Evolutionary conservation across 2,329 filamentous ascomycete species (phyloP), one percentile per base, ranked within the genome.

Genomic region (Colletotrichum truncatum): DNA sequence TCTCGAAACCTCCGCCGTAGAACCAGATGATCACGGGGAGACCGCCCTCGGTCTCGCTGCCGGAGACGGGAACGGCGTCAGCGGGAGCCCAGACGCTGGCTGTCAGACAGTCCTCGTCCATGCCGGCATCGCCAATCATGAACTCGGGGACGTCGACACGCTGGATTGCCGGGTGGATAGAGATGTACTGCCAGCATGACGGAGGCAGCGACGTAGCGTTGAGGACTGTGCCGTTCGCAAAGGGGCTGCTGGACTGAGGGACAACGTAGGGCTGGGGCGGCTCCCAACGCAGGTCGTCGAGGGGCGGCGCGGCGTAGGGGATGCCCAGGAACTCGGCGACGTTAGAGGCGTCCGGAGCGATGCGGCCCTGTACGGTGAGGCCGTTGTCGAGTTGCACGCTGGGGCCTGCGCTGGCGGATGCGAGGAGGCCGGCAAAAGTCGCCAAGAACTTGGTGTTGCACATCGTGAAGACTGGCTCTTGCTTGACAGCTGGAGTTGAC

Each of bases 41-140:
- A 3, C 43, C 63, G 30, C 39, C 54, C 21, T 32, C 12, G 4
- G 26, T 14, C 11, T 38, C 41, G 34, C 26, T 34, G 51, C 16
- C 36, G 36, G 54, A 57, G 41, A 8, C 41, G 8, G 57, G 57
- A 5, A 66, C 57, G 16, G 63, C 57, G 25, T 16, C 49, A 18
- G 63, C 23, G 23, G 57, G 63, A 12, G 39, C 57, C 63, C 63
- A 66, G 4, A 92, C 82, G 59, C 83, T 85, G 64, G 92, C 75
- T 2, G 82, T 89, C 36, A 92, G 76, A 69, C 89, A 92, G 73
- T 92, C 89, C 73, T 92, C 90, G 34, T 66, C 43, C 63, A 66
- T 63, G 16, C 63, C 63, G 34, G 63, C 63, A 36, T 30, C 26
- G 14, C 63, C 57, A 43, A 63, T 66, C 63, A 66, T 63, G 57